Evolutionary conservation across 2,329 filamentous ascomycete genomes (phyloP), one percentile per base, ranked within the genome.

Genomic region (Pestalotiopsis sp.): DNA sequence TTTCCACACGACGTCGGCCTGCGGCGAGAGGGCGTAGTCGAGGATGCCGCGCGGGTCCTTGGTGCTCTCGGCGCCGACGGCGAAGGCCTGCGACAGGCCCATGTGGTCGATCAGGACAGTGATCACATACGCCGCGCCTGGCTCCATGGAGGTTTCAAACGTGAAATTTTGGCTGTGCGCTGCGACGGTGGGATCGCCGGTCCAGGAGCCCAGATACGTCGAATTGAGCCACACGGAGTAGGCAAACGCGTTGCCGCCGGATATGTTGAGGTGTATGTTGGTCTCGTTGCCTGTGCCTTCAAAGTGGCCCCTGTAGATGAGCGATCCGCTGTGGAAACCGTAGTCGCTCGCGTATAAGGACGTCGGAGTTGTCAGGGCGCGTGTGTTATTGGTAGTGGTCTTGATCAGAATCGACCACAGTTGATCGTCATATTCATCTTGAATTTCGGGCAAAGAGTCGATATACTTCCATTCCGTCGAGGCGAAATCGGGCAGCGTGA

Each of bases 61-160:
- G 84, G 91, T 91, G 7, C 80, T 76, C 36, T 91, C 89, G 2
- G 76, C 73, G 1, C 90, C 90, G 0, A 90, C 86, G 2, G 81
- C 81, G 4, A 17, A 45, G 83, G 86, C 89, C 72, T 92, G 88
- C 69, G 93, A 87, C 0, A 93, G 82, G 0, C 92, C 92, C 81
- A 90, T 93, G 77, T 91, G 91, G 77, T 95, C 93, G 14, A 95
- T 82, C 0, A 94, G 78, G 1, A 94, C 82, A 0, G 92, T 94
- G 71, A 95, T 77, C 12, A 91, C 83, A 75, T 93, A 90, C 0
- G 78, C 73, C 27, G 83, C 81, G 3, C 87, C 89, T 0, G 82
- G 75, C 0, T 75, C 73, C 3, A 93, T 81, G 6, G 81, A 79
- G 0, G 89, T 84, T 0, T 17, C 17, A n/a, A 93, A 78, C 0